phyloP scores from a whole-genome alignment of 441 rosid genomes.

The Populus trichocarpa region DNA sequence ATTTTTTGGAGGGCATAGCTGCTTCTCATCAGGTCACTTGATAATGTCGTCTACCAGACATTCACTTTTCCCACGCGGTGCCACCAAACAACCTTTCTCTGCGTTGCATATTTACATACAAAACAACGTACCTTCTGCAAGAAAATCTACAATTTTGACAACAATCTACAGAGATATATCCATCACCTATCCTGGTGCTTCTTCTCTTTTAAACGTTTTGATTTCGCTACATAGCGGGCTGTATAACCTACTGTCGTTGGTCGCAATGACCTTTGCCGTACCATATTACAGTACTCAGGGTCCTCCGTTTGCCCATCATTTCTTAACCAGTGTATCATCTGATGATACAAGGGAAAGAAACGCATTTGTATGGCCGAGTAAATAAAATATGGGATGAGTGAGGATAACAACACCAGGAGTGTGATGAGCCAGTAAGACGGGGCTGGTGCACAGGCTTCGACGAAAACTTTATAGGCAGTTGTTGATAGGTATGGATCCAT shows the following conservation, averaged over 20 bases:
- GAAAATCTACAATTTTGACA: conserved; percentile 10
- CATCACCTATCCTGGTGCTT: neutral
- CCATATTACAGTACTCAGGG: conserved; percentile 72
- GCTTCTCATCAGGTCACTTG: neutral
- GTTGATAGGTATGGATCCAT: conserved; percentile 58
- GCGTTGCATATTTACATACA: conserved; percentile 16
- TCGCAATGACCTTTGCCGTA: conserved; percentile 72
- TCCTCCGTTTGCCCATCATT: conserved; percentile 71
- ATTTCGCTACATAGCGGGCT: conserved; percentile 55
- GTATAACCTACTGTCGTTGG: conserved; percentile 75
- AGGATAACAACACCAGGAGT: conserved; percentile 46
- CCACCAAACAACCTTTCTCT: neutral
- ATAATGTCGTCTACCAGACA: neutral
- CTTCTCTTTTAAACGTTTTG: conserved; percentile 18
- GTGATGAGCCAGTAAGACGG: conserved; percentile 77
- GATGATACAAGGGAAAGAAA: conserved; percentile 84
- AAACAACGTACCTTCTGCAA: neutral
- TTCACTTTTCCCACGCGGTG: conserved; percentile 8
- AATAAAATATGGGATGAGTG: conserved; percentile 71
- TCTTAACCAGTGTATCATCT: conserved; percentile 89
- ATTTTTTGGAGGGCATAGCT: neutral
- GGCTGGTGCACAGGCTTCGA: conserved; percentile 85
- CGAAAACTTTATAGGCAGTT: conserved; percentile 76
- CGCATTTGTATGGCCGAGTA: conserved; percentile 69
- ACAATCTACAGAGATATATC: neutral